These are phyloP conservation scores for Aurinia saxatilis DNA, from an alignment of 345 rosid species.

Conservation along the genomic window DNA sequence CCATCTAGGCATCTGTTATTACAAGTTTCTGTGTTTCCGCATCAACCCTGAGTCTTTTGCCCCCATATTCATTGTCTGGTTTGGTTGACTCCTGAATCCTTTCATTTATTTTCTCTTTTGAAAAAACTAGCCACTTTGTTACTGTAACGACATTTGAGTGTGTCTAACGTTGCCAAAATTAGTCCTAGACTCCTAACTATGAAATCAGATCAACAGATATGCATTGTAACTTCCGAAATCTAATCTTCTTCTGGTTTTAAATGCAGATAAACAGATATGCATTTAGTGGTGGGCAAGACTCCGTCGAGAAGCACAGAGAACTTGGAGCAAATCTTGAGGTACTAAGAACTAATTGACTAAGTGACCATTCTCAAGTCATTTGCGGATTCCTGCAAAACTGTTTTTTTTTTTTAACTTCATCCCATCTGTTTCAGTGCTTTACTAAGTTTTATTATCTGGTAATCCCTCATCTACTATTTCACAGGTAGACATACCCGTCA, in stretches of 20 bases:
- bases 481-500: slow-evolving; percentile 83
- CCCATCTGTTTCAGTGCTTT: background rate
- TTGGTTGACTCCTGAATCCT: background rate
- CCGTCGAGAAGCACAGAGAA: slow-evolving; percentile 58
- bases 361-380: background rate
- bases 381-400: background rate
- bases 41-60: background rate
- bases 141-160: background rate
- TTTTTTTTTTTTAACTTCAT: background rate
- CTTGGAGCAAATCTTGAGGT: slow-evolving; percentile 93
- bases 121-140: background rate
- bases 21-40: background rate
- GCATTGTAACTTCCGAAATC: background rate
- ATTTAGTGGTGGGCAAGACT: slow-evolving; percentile 81
- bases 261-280: slow-evolving; percentile 71
- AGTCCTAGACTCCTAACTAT: background rate
- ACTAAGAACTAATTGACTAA: slow-evolving; percentile 5
- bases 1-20: no score
- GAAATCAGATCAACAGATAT: background rate
- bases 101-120: background rate
- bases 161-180: background rate
- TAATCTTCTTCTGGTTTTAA: background rate
- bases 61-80: background rate
- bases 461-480: background rate
- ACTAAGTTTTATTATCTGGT: background rate